A percentile compares a stretch with the other conserved stretches of the same genome.
These are phyloP conservation scores for Aspergillus latus DNA, from an alignment of 2,329 filamentous ascomycete species.

Conservation along the genomic window DNA sequence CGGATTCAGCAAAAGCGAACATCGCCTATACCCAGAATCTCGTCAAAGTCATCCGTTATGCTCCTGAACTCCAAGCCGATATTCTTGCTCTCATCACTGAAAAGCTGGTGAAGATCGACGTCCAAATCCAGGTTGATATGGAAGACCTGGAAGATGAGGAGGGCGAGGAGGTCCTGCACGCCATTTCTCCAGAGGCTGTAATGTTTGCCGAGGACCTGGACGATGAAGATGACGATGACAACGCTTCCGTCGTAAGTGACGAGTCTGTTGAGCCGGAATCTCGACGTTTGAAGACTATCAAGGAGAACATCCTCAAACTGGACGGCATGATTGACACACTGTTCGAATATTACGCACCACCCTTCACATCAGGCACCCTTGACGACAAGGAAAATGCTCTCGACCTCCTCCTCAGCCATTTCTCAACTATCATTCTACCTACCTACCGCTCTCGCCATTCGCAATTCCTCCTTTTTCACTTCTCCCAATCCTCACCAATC, in stretches of 20 bases:
- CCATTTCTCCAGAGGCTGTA: constrained; percentile 35
- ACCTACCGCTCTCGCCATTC: constrained; percentile 90
- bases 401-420: constrained; percentile 78
- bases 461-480: constrained; percentile 95
- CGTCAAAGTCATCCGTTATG: constrained; percentile 72
- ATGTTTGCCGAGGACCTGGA: constrained; percentile 35
- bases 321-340: constrained; percentile 85
- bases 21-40: constrained; percentile 87
- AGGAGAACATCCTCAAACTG: constrained; percentile 84
- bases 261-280: constrained; percentile 54
- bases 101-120: constrained; percentile 88
- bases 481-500: constrained; percentile 75
- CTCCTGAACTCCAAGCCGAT: constrained; percentile 73
- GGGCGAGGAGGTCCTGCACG: constrained; percentile 65
- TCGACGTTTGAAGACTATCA: constrained; percentile 65
- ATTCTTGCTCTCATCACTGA: constrained; percentile 81
- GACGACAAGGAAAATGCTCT: constrained; percentile 71
- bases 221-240: constrained; percentile 58
- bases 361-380: constrained; percentile 68
- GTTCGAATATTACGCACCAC: constrained; percentile 76
- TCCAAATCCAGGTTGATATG: constrained; percentile 89
- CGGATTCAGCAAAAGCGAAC: constrained; percentile 75
- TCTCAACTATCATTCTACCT: constrained; percentile 81
- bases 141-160: constrained; percentile 90
- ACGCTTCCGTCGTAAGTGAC: constrained; percentile 60